Conservation (phyloP, 2,329 filamentous ascomycete species). For the Aspergillus proliferans region DNA sequence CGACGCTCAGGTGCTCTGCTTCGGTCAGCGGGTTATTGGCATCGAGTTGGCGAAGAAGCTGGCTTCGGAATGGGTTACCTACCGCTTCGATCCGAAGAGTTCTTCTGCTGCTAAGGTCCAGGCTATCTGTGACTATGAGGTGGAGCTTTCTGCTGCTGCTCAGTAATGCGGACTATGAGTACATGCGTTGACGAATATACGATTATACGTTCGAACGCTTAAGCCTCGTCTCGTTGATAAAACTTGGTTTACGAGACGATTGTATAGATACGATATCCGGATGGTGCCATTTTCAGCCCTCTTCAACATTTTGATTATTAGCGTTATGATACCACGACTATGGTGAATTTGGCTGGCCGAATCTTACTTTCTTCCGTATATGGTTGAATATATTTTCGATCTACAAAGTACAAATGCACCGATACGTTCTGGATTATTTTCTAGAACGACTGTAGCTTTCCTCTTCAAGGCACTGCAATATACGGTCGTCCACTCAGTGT, state of each 20-base stretch:
- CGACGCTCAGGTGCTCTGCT: slow-evolving; percentile 79
- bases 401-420: no score
- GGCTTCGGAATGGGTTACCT: slow-evolving; percentile 77
- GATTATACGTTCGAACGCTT: not conserved
- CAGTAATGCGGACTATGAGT: not conserved
- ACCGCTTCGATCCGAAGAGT: slow-evolving; percentile 66
- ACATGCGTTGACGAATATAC: not conserved
- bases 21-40: slow-evolving; percentile 78
- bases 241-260: not conserved
- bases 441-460: no score
- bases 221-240: not conserved
- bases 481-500: no score
- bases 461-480: no score
- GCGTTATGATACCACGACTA: not conserved
- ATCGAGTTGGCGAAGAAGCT: slow-evolving; percentile 72
- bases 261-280: no score
- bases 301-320: not conserved
- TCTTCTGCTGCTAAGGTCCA: slow-evolving; percentile 57
- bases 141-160: slow-evolving; percentile 22
- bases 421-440: no score
- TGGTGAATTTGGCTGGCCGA: slow-evolving; percentile 12
- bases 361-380: slow-evolving; percentile 3
- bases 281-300: no score
- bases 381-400: not conserved
- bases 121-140: slow-evolving; percentile 40